Evolutionary conservation across 179 eudicot species (phyloP).

Genomic region (Drosera spatulata): DNA sequence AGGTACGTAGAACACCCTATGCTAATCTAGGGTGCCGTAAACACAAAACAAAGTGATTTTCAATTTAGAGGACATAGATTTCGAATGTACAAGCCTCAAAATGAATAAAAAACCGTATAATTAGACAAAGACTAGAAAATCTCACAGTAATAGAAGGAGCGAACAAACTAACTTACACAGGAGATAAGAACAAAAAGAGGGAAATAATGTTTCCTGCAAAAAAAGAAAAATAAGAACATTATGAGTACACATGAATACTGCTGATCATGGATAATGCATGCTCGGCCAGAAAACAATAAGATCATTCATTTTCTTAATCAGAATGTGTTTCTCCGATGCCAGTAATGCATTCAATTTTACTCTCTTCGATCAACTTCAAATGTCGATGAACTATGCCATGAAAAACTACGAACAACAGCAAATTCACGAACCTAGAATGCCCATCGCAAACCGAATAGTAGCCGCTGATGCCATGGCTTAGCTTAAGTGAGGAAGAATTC

Average conservation of each 20-base stretch:
- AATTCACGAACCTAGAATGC: slow-evolving; percentile 18
- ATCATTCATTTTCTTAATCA: too few relatives aligned
- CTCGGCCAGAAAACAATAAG: too few relatives aligned
- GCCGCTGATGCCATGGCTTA: slow-evolving; percentile 22
- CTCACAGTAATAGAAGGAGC: background rate
- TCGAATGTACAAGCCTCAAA: background rate
- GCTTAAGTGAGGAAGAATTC: background rate
- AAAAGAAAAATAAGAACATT: background rate
- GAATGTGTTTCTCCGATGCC: too few relatives aligned
- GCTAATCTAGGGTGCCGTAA: too few relatives aligned
- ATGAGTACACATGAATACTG: too few relatives aligned
- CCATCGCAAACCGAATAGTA: slow-evolving; percentile 20
- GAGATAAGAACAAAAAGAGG: slow-evolving; percentile 59
- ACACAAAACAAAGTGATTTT: too few relatives aligned
- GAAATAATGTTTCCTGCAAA: slow-evolving; percentile 69
- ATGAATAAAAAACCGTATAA: background rate
- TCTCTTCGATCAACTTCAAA: too few relatives aligned
- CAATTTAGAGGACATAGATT: too few relatives aligned
- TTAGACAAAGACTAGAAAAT: background rate
- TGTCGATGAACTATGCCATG: background rate
- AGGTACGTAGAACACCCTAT: too few relatives aligned
- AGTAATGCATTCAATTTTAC: too few relatives aligned
- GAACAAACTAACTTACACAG: slow-evolving; percentile 41
- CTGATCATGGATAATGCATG: too few relatives aligned
- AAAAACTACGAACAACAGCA: background rate